Evolutionary conservation across 345 rosid species (phyloP), one percentile per base, ranked within the genome.

Genomic region (Linum tenue): DNA sequence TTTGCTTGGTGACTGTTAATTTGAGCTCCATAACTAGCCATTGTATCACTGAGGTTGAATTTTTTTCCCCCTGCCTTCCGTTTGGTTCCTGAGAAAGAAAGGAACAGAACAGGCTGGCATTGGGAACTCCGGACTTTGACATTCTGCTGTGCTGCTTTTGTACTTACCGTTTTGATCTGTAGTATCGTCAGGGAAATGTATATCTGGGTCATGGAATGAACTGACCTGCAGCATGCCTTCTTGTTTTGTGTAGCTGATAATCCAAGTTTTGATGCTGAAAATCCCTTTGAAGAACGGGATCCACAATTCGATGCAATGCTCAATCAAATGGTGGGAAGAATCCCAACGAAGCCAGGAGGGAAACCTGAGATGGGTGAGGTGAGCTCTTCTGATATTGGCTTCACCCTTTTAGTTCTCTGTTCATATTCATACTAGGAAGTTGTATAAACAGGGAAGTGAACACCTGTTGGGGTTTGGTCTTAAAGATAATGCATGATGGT

Each of bases 321-420:
- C 66, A 79, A 64, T 63, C 92, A 88, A 78, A 88, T 94, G 96
- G 87, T 81, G 55, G 99, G 99, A 61, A 83, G 97, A 75, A 80
- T 94, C 42, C 75, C 22, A 69, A 57, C 97, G 37, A 94, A 82
- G 76, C 84, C 92, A 12, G 99, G 95, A 65, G 96, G 97, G 41
- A 83, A 81, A 76, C 85, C 69, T 44, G 91, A 88, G 83, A 94
- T 82, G 82, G 96, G 95, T 22, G 97, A 91, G 91, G 99, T 91
- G 56, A 80, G 91, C 68, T 63, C 38, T 50, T 64, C 55, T 5
- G 39, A 16, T 39, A 50, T 65, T 6, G 39, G 22, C 7, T 16
- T 40, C 22, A n/a, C 11, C 5, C 17, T 63, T 22, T 60, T 6
- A 8, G 38, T 60, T 41, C 43, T 4, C 44, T 55, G 15, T 15